These are phyloP conservation scores for Arthroderma sp. DNA, from an alignment of 2,329 filamentous ascomycete species.

Conservation along the genomic window DNA sequence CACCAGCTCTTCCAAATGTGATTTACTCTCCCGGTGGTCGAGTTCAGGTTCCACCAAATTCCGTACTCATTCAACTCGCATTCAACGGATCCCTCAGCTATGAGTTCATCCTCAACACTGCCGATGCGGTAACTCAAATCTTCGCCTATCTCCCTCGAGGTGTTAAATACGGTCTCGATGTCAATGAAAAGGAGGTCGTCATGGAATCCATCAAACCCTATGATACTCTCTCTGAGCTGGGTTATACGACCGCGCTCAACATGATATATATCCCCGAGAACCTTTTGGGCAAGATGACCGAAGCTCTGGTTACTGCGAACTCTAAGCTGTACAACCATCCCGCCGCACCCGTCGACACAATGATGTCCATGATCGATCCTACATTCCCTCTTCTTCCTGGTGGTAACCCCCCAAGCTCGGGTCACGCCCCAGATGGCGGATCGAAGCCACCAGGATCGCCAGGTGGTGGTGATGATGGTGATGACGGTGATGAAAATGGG, in stretches of 20 bases:
- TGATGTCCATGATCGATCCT: conserved; percentile 73
- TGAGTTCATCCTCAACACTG: conserved; percentile 59
- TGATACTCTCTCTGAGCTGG: conserved; percentile 53
- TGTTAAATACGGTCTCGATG: conserved; percentile 49
- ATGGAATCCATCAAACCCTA: conserved; percentile 44
- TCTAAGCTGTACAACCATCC: conserved; percentile 63
- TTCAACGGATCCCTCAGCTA: conserved; percentile 76
- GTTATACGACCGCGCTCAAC: conserved; percentile 71
- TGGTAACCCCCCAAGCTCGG: conserved; percentile 15
- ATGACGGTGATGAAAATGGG: conserved; percentile 20
- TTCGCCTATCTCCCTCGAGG: conserved; percentile 65
- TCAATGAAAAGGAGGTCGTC: conserved; percentile 5
- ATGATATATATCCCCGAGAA: conserved; percentile 62
- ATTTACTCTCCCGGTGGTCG: conserved; percentile 57
- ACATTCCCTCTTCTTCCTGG: conserved; percentile 53
- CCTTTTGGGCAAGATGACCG: conserved; percentile 52
- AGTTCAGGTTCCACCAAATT: conserved; percentile 46
- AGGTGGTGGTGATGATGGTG: conserved; percentile 24
- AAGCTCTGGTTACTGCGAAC: conserved; percentile 57
- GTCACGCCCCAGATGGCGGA: conserved; percentile 30
- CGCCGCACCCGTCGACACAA: conserved; percentile 50
- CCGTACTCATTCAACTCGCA: conserved; percentile 65
- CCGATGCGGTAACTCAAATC: conserved; percentile 67
- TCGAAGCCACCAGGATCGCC: conserved; percentile 13
- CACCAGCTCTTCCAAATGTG: conserved; percentile 54